phyloP scores from a whole-genome alignment of 192 early-diverging fungal genomes.

The Gaertneriomyces sp. region DNA sequence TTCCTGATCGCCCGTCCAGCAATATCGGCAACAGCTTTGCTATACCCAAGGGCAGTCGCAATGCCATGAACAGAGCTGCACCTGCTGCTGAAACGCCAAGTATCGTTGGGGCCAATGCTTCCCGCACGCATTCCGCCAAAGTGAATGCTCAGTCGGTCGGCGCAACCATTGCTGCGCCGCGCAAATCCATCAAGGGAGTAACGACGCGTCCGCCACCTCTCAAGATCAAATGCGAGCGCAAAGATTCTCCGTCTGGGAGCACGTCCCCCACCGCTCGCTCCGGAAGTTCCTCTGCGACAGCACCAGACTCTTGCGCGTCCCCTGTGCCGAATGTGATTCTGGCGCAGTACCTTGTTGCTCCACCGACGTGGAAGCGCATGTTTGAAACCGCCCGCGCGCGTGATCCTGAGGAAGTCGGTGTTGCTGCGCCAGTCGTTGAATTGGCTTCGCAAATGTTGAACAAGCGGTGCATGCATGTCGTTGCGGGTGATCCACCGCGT shows the following conservation, averaged over 20 bases:
- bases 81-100: neutral
- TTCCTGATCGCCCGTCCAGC: slow-evolving; percentile 12
- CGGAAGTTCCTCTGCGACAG: neutral
- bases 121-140: neutral
- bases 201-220: slow-evolving; percentile 1
- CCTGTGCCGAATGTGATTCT: neutral
- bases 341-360: slow-evolving; percentile 7
- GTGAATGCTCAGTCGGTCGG: slow-evolving; percentile 17
- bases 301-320: neutral
- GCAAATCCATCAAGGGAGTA: neutral
- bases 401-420: slow-evolving; percentile 7
- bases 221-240: slow-evolving; percentile 2
- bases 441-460: slow-evolving; percentile 29
- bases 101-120: neutral
- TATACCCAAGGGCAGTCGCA: slow-evolving; percentile 20
- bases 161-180: slow-evolving; percentile 11
- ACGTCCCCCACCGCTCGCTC: slow-evolving; percentile 2
- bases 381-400: slow-evolving; percentile 21
- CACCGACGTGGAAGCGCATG: slow-evolving; percentile 18
- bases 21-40: slow-evolving; percentile 28
- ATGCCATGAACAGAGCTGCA: slow-evolving; percentile 16
- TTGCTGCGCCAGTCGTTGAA: slow-evolving; percentile 24
- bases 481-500: neutral
- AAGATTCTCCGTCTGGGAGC: slow-evolving; percentile 1
- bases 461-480: slow-evolving; percentile 5